Evolutionary conservation across 352 stramenopile species (phyloP).

Genomic region (Globisporangium recalcitrans): DNA sequence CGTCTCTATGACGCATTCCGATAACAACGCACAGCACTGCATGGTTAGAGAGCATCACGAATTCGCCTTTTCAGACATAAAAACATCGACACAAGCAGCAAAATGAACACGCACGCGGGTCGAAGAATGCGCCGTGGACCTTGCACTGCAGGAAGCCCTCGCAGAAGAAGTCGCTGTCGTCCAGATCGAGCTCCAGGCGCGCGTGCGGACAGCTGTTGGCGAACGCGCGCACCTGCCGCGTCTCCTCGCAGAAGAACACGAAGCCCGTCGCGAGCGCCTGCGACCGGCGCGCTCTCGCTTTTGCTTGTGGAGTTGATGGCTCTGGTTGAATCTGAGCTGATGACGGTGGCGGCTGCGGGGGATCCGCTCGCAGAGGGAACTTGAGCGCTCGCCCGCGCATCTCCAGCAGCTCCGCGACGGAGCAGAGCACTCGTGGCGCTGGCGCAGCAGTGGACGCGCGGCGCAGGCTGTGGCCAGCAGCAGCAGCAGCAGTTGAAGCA

Average conservation of each 20-base stretch:
- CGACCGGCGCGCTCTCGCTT: constrained; percentile 1
- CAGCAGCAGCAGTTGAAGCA: not conserved
- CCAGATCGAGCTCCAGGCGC: constrained; percentile 65
- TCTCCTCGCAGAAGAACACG: constrained; percentile 51
- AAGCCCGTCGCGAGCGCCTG: constrained; percentile 47
- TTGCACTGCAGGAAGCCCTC: constrained; percentile 82
- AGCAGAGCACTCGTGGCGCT: constrained; percentile 45
- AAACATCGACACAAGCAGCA: not conserved
- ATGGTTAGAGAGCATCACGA: not conserved
- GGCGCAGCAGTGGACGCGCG: not conserved
- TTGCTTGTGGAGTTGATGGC: not conserved
- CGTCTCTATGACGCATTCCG: too few species aligned
- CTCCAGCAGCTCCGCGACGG: constrained; percentile 36
- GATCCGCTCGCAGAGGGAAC: constrained; percentile 35
- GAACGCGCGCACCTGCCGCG: constrained; percentile 43
- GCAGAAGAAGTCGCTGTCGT: constrained; percentile 79
- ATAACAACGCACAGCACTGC: too few species aligned
- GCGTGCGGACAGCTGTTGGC: constrained; percentile 69
- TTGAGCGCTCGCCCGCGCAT: constrained; percentile 49
- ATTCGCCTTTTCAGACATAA: not conserved
- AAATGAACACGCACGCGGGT: constrained; percentile 35
- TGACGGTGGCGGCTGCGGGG: not conserved
- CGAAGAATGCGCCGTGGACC: constrained; percentile 74
- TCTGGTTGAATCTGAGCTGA: constrained; percentile 4
- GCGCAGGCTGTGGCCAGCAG: not conserved